Conservation (phyloP, 805 yeast species). For the Pichia membranifaciens region DNA sequence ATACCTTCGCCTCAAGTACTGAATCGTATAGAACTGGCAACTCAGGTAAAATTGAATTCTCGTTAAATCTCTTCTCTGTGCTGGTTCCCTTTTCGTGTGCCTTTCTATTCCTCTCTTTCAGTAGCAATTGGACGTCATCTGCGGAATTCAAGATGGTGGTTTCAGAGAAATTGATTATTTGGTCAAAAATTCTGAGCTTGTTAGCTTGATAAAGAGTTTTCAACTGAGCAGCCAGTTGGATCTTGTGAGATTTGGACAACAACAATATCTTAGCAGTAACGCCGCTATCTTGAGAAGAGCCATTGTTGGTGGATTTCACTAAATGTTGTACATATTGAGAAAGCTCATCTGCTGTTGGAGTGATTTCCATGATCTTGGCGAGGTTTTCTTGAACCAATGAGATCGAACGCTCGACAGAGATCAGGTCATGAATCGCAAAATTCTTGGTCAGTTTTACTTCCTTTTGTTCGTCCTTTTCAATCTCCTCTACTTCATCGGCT, state of each 20-base stretch:
- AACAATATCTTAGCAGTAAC: slow-evolving; percentile 42
- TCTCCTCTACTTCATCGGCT: slow-evolving; percentile 1
- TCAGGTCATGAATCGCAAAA: slow-evolving; percentile 13
- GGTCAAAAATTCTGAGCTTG: slow-evolving; percentile 47
- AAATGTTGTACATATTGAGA: slow-evolving; percentile 24
- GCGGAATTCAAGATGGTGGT: slow-evolving; percentile 18
- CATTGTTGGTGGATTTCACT: background rate
- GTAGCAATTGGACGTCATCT: slow-evolving; percentile 14
- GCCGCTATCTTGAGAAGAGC: slow-evolving; percentile 16
- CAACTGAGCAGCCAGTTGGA: slow-evolving; percentile 55
- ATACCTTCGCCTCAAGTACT: slow-evolving; percentile 60
- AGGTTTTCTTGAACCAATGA: slow-evolving; percentile 47
- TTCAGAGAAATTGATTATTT: slow-evolving; percentile 41
- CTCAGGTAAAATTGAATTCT: slow-evolving; percentile 38
- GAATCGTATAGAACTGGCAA: slow-evolving; percentile 63
- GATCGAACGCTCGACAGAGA: slow-evolving; percentile 45
- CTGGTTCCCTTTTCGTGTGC: slow-evolving; percentile 4
- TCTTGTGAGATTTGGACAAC: slow-evolving; percentile 45
- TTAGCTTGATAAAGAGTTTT: slow-evolving; percentile 48
- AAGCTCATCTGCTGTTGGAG: slow-evolving; percentile 48
- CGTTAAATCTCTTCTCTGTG: slow-evolving; percentile 15
- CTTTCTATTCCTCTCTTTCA: slow-evolving; percentile 12
- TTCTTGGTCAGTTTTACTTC: background rate
- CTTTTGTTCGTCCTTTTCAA: slow-evolving; percentile 3
- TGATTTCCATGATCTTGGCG: slow-evolving; percentile 43